Evolutionary conservation across 257 asterid species (phyloP), one percentile per base, ranked within the genome.

Genomic region (Nicotiana undulata): DNA sequence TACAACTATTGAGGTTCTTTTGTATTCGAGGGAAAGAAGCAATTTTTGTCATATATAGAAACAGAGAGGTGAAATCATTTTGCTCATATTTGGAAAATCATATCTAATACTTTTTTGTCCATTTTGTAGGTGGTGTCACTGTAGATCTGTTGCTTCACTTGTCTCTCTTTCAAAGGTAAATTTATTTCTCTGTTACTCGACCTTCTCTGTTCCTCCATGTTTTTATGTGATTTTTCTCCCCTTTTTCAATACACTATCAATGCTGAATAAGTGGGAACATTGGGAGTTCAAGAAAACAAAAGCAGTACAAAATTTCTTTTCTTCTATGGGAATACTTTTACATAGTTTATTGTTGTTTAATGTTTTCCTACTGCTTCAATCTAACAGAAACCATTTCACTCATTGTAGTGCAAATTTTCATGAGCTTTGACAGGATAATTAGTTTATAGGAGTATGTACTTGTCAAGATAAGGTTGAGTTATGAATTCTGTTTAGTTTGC

Each of bases 151-250:
- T 40, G 83, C 85, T 86, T 68, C 40, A 81, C 85, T 83, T 90
- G 89, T 86, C 84, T 87, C 87, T 89, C 83, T 83, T 83, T 84
- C 80, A 87, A 88, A 79, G 91, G 95, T 87, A 84, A 83, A 82
- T 80, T 32, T 55, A n/a, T 79, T 18, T 80, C 15, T 81, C 79
- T 8, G 75, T 75, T 80, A 79, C n/a, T n/a, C n/a, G n/a, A n/a
- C n/a, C n/a, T n/a, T n/a, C n/a, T n/a, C n/a, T n/a, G n/a, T n/a
- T n/a, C n/a, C 85, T 53, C 63, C 7, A 65, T 68, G 58, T 81
- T 53, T 85, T 3, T 65, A 77, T 56, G 75, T 67, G n/a, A 31
- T 24, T 29, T 29, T 67, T 70, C 51, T 70, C 31, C 51, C 46
- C 46, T 8, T 7, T 40, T 34, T n/a, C n/a, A n/a, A n/a, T n/a